Evolutionary conservation across 176 grass and related monocot species (phyloP), one percentile per base, ranked within the genome.

Genomic region (Poa pratensis): DNA sequence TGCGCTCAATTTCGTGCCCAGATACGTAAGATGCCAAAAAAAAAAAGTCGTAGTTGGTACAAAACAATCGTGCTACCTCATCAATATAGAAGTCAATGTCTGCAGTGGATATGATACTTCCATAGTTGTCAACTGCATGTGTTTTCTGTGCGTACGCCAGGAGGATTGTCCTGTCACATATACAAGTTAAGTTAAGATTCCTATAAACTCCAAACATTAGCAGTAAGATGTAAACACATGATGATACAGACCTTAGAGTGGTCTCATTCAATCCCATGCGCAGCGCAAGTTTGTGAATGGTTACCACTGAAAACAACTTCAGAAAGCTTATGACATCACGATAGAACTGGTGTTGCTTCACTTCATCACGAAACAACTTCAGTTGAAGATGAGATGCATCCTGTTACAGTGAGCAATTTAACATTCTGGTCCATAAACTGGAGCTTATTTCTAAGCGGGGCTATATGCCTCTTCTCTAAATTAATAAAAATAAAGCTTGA

Each of bases 71-170:
- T 72, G 69, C 69, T 89, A 95, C 96, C 91, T 95, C 93, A 64
- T 81, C 76, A 65, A 95, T 90, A 53, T 95, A 95, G 76, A 95
- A 92, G 82, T 98, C 91, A 37, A 95, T 80, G 82, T 98, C 96
- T 72, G 91, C 86, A 87, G 88, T 98, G 30, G 96, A 91, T 75
- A 88, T 79, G 26, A 94, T 90, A 80, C 92, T 95, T 69, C 93
- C 96, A 70, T 94, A 76, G 82, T 72, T 90, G 86, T 94, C 89
- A 73, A 95, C 88, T 52, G 93, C 86, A 87, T 98, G 93, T 88
- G 95, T 95, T 85, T 98, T 98, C 64, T 94, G 93, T 49, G 94
- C 94, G 91, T 94, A 98, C 78, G 93, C 90, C 93, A 98, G 84
- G 78, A 98, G 87, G 50, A 95, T 98, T 77, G 91, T 83, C 92